Evolutionary conservation across 805 yeast genomes (phyloP).

Genomic region (Ogataea zsoltii): DNA sequence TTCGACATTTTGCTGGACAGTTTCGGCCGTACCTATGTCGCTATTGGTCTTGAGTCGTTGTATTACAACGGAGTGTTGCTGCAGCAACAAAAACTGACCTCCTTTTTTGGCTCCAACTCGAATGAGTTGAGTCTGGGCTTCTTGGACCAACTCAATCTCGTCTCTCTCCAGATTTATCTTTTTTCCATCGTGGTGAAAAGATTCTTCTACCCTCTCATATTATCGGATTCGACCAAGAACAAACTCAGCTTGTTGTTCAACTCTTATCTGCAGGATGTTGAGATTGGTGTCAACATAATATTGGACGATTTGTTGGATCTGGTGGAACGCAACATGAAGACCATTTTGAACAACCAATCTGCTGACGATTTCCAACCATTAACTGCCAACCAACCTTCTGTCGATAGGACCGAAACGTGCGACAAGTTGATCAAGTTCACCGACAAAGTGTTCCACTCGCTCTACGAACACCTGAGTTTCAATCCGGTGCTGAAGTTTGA

Average conservation of each 20-base stretch:
- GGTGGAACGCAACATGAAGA: conserved; percentile 49
- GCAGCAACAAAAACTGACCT: conserved; percentile 28
- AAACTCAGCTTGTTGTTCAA: conserved; percentile 25
- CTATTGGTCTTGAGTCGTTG: conserved; percentile 71
- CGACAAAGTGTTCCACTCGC: conserved; percentile 36
- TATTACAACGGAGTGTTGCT: conserved; percentile 38
- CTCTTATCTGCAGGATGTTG: conserved; percentile 38
- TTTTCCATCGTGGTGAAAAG: conserved; percentile 73
- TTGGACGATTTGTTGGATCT: conserved; percentile 58
- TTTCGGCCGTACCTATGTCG: conserved; percentile 73
- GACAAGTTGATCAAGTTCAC: conserved; percentile 55
- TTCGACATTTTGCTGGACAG: conserved; percentile 67
- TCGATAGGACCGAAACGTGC: conserved; percentile 71
- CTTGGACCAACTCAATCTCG: conserved; percentile 25
- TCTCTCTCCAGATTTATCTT: conserved; percentile 45
- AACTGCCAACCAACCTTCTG: conserved; percentile 21
- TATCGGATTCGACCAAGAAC: conserved; percentile 18
- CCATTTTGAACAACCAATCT: conserved; percentile 58
- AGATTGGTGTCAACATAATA: conserved; percentile 64
- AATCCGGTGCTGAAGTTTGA: conserved; percentile 26
- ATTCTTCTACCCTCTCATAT: conserved; percentile 71
- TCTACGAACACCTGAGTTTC: conserved; percentile 37
- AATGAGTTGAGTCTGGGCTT: conserved; percentile 22
- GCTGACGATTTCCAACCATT: conserved; percentile 61
- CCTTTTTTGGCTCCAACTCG: conserved; percentile 28